Conservation (phyloP, 139 green algal genomes). For the Pseudopediastrum boryanum region DNA sequence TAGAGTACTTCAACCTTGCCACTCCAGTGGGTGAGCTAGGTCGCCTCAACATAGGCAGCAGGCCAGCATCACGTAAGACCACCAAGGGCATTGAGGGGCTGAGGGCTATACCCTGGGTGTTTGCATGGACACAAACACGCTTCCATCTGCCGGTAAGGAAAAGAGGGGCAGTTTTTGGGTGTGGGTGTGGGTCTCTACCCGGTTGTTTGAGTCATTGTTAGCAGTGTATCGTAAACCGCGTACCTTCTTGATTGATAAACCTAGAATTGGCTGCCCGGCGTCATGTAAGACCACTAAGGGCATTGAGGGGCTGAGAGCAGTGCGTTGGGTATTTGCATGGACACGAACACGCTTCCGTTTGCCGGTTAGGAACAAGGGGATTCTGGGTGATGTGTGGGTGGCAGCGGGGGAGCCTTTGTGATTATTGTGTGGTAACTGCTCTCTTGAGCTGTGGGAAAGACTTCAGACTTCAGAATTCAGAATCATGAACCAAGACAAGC, state of each 20-base stretch:
- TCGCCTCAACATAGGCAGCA: slow-evolving; percentile 95
- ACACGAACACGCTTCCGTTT: slow-evolving; percentile 93
- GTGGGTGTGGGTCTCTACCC: too few relatives aligned
- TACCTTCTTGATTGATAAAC: too few relatives aligned
- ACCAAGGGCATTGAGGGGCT: slow-evolving; percentile 81
- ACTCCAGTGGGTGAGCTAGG: slow-evolving; percentile 93
- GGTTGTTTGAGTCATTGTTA: too few relatives aligned
- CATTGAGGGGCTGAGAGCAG: slow-evolving; percentile 90
- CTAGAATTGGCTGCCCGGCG: slow-evolving; percentile 79
- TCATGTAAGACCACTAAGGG: slow-evolving; percentile 69
- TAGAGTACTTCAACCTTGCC: slow-evolving; percentile 89
- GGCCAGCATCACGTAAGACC: slow-evolving; percentile 72
- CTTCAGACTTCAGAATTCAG: too few relatives aligned
- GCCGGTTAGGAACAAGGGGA: too few relatives aligned
- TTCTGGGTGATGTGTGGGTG: too few relatives aligned
- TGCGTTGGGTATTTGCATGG: slow-evolving; percentile 95
- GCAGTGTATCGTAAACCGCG: too few relatives aligned
- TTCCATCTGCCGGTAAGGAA: slow-evolving; percentile 90
- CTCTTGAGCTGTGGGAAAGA: too few relatives aligned
- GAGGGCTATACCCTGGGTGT: slow-evolving; percentile 96
- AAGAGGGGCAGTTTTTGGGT: too few relatives aligned
- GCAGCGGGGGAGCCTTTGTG: too few relatives aligned
- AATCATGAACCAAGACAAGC: too few relatives aligned
- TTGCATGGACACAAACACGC: slow-evolving; percentile 92
- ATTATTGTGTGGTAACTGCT: too few relatives aligned